Percentiles rank a stretch among this genome's conserved stretches.
Conservation (phyloP, 257 asterid species). For the Solanum piurae region DNA sequence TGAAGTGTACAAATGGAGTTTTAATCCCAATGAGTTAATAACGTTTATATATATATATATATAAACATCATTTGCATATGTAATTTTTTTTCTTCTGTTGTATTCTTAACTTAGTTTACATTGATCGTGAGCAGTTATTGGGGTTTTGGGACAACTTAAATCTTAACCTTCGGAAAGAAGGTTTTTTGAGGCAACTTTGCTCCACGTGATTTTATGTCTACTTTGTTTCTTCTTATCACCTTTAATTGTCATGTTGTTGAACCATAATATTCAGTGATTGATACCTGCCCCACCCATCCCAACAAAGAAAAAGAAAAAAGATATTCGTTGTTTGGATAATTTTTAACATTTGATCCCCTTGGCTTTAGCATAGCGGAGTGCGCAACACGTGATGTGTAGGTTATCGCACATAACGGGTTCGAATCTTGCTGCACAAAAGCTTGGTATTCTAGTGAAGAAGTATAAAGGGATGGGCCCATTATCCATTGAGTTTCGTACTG, state of each 20-base stretch:
- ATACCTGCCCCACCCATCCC: background rate
- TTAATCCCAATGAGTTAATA: background rate
- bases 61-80: background rate
- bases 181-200: background rate
- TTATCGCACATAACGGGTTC: background rate
- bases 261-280: background rate
- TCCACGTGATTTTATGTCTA: background rate
- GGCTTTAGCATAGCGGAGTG: background rate
- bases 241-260: background rate
- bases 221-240: background rate
- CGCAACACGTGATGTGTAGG: background rate
- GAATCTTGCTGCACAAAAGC: background rate
- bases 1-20: background rate
- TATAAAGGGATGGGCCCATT: background rate
- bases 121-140: background rate
- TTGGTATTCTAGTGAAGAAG: background rate
- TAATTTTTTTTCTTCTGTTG: background rate
- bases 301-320: background rate
- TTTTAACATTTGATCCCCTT: background rate
- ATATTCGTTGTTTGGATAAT: background rate
- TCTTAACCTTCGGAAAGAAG: background rate
- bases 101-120: background rate
- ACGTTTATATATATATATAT: background rate
- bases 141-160: background rate
- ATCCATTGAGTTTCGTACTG: background rate